These are phyloP conservation scores for Suillus fuscotomentosus DNA, from an alignment of 768 basidiomycete species.

Conservation along the genomic window DNA sequence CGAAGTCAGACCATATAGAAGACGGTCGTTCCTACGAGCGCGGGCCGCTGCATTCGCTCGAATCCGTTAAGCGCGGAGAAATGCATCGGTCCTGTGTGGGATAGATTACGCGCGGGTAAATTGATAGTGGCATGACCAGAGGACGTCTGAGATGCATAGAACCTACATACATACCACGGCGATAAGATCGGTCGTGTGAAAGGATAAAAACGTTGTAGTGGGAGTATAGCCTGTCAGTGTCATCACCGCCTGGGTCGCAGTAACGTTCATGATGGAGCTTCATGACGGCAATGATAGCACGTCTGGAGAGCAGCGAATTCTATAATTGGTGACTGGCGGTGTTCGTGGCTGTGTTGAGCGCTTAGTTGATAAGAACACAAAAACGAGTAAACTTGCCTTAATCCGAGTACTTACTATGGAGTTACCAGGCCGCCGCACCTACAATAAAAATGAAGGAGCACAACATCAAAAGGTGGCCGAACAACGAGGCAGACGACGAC, in stretches of 20 bases:
- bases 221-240: slow-evolving; percentile 4
- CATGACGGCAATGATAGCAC: slow-evolving; percentile 2
- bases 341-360: background rate
- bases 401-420: background rate
- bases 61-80: background rate
- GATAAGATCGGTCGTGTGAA: background rate
- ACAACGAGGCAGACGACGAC: slow-evolving; percentile 8
- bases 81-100: background rate
- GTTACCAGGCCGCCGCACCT: background rate
- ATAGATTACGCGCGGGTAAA: background rate
- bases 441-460: background rate
- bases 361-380: slow-evolving; percentile 1
- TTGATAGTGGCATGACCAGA: background rate
- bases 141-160: background rate
- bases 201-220: background rate
- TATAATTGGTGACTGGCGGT: slow-evolving; percentile 3
- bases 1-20: background rate
- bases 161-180: background rate
- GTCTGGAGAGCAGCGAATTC: background rate
- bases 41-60: background rate
- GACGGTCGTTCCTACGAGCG: background rate
- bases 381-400: background rate
- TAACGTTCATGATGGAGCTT: slow-evolving; percentile 2
- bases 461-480: background rate
- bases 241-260: background rate